Evolutionary conservation across 768 basidiomycete species (phyloP).

Genomic region (Tricholoma terreum): DNA sequence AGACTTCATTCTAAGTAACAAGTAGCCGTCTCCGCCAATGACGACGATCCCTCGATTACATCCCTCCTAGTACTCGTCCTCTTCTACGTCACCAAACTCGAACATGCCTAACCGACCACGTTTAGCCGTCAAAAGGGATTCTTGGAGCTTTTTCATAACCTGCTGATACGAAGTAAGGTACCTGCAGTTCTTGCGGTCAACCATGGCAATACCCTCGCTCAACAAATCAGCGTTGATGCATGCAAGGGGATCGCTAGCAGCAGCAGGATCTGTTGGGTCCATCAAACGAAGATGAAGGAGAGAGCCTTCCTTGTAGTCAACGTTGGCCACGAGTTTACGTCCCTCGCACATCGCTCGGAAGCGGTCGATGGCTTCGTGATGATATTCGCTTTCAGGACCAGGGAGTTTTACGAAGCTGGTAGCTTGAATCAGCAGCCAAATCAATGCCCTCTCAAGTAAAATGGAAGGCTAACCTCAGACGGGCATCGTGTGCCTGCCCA

Average conservation of each 20-base stretch:
- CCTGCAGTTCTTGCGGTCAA: constrained; percentile 75
- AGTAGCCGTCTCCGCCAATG: neutral
- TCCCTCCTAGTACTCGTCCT: constrained; percentile 63
- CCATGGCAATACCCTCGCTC: constrained; percentile 78
- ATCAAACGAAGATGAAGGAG: constrained; percentile 88
- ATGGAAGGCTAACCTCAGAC: constrained; percentile 59
- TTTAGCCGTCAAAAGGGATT: constrained; percentile 62
- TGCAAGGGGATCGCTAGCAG: constrained; percentile 63
- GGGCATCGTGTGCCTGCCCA: constrained; percentile 93
- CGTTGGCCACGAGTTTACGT: constrained; percentile 94
- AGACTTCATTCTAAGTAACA: neutral
- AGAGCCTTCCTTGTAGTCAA: constrained; percentile 80
- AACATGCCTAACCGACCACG: constrained; percentile 78
- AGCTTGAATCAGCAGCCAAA: constrained; percentile 1
- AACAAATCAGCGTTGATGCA: constrained; percentile 90
- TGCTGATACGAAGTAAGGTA: constrained; percentile 71
- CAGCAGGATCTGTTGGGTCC: constrained; percentile 74
- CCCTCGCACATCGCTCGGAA: constrained; percentile 87
- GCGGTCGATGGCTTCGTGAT: constrained; percentile 76
- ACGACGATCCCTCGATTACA: neutral
- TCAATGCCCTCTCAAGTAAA: neutral
- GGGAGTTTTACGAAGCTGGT: constrained; percentile 83
- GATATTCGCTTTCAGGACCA: constrained; percentile 81
- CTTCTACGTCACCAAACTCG: constrained; percentile 89
- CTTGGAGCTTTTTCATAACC: constrained; percentile 62